Evolutionary conservation across 768 basidiomycete genomes (phyloP).

Genomic region (Termitomyces sp.): DNA sequence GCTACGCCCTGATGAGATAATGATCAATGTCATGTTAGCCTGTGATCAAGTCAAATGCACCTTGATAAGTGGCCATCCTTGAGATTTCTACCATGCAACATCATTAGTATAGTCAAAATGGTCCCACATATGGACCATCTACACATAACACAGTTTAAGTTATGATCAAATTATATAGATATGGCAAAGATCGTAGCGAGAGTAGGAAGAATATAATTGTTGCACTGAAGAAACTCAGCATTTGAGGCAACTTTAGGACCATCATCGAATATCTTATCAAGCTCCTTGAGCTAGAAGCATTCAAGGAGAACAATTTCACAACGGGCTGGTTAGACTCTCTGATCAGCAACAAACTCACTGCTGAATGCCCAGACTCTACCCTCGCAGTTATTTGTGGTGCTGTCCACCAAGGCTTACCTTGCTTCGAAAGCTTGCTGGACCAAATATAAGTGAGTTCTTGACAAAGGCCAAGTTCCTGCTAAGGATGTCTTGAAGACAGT

Average conservation of each 20-base stretch:
- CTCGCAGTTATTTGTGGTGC: slow-evolving; percentile 96
- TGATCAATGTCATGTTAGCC: background rate
- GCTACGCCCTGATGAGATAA: slow-evolving; percentile 49
- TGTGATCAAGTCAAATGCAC: slow-evolving; percentile 23
- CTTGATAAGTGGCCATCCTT: slow-evolving; percentile 76
- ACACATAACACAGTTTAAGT: background rate
- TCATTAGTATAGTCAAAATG: slow-evolving; percentile 75
- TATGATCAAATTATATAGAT: slow-evolving; percentile 23
- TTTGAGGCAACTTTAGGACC: slow-evolving; percentile 97
- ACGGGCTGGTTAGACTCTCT: slow-evolving; percentile 98
- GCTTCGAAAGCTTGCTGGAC: slow-evolving; percentile 85
- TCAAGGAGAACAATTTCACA: slow-evolving; percentile 96
- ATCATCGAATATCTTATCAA: slow-evolving; percentile 99
- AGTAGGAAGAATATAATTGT: slow-evolving; percentile 99
- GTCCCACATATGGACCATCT: slow-evolving; percentile 82
- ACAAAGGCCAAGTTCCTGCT: slow-evolving; percentile 97
- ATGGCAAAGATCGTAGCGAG: slow-evolving; percentile 93
- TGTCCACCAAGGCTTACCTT: slow-evolving; percentile 90
- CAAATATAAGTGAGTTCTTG: slow-evolving; percentile 92
- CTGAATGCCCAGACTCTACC: slow-evolving; percentile 90
- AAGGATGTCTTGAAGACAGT: slow-evolving; percentile 95
- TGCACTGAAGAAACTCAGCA: slow-evolving; percentile 95
- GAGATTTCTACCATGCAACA: slow-evolving; percentile 60
- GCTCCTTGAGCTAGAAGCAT: slow-evolving; percentile 91
- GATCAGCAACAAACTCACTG: slow-evolving; percentile 95